Evolutionary conservation across 257 asterid genomes (phyloP), one percentile per base, ranked within the genome.

Genomic region (Henckelia pumila): DNA sequence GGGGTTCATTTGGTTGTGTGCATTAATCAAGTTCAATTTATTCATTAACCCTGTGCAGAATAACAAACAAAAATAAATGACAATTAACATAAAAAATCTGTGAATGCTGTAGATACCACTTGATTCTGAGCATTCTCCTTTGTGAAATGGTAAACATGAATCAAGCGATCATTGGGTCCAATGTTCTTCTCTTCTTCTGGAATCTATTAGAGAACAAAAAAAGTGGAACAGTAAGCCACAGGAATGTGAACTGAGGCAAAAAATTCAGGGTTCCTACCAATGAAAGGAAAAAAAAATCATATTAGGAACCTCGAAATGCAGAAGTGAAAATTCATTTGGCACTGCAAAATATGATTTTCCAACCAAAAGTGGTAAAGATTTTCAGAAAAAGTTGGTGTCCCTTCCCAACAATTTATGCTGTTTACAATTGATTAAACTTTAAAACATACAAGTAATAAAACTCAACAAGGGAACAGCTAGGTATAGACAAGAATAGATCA

Each of bases 161-260:
- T 91, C 71, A 80, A 73, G 21, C 89, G 95, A 77, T 84, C 91
- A 29, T 83, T 84, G 68, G 93, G 93, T 71, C 95, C 96, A 67
- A 85, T 80, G 75, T 83, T 81, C 91, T 85, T 91, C 78, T 91
- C 95, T 80, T 88, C 97, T 70, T 91, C 97, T 37, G 97, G 97
- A 79, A 91, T 76, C 97, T 91, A 80, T 61, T 53, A 72, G 3
- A 11, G 61, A 65, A 59, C 16, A 67, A 53, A 47, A 16, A 5
- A 17, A 67, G 28, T 35, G 29, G 63, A 22, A 65, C 37, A 11
- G 55, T 72, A 67, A 49, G 61, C 63, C 35, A 30, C 65, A 63
- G 7, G 59, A 33, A 33, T 47, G 55, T 47, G 17, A 47, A 47
- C 55, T n/a, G 13, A 37, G 35, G 57, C 16, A 4, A 56, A 40